phyloP scores from a whole-genome alignment of 345 rosid species.

The Hirschfeldia incana region DNA sequence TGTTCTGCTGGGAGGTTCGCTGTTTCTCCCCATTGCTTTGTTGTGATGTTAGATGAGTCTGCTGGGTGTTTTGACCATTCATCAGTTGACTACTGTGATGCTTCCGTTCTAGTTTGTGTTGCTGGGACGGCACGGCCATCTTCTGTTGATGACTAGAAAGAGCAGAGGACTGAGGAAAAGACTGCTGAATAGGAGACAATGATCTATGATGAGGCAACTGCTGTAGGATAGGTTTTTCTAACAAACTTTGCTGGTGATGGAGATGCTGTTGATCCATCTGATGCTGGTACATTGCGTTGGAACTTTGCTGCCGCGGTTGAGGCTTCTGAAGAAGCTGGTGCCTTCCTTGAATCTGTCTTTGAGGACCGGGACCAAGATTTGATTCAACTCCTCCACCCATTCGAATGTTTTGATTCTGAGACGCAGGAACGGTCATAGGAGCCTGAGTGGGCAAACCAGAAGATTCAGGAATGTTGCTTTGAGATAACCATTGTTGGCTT shows the following conservation, averaged over 20 bases:
- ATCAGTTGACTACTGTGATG: constrained; percentile 49
- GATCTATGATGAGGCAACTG: neutral
- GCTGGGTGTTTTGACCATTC: constrained; percentile 47
- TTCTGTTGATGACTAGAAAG: constrained; percentile 59
- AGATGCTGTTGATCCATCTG: neutral
- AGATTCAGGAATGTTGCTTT: neutral
- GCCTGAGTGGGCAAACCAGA: neutral
- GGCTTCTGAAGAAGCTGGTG: constrained; percentile 41
- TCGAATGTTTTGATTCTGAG: neutral
- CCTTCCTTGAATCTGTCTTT: neutral
- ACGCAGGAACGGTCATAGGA: neutral
- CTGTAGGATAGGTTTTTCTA: no score
- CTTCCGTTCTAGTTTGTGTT: constrained; percentile 38
- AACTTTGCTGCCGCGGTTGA: constrained; percentile 25
- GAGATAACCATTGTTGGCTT: constrained; percentile 4
- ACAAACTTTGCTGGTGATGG: no score
- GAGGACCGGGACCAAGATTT: neutral
- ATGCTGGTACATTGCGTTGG: no score
- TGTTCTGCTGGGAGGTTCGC: constrained; percentile 57
- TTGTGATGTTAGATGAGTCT: constrained; percentile 54
- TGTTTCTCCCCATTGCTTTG: constrained; percentile 63
- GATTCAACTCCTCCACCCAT: neutral
- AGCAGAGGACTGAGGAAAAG: constrained; percentile 37
- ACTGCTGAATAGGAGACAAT: neutral
- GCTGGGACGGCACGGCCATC: constrained; percentile 48